Evolutionary conservation across 192 early-diverging fungal species (phyloP).

Genomic region (Linnemannia exigua): DNA sequence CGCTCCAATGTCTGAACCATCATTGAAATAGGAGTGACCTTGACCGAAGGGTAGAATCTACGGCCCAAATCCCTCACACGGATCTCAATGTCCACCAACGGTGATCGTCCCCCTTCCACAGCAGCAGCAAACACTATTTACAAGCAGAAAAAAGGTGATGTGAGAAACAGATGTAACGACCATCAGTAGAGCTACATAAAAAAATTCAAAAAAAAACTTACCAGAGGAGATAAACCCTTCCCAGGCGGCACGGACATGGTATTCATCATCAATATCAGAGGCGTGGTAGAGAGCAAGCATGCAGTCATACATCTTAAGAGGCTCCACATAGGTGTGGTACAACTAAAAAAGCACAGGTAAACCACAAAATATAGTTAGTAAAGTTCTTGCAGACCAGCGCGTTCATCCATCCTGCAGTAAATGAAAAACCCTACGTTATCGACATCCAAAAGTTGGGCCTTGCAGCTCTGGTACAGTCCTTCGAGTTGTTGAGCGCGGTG

Average conservation of each 20-base stretch:
- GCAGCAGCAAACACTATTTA: conserved; percentile 34
- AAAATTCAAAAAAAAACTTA: neutral
- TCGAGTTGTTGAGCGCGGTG: conserved; percentile 34
- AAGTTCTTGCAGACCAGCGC: neutral
- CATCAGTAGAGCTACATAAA: neutral
- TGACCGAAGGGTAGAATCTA: conserved; percentile 51
- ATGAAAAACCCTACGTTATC: conserved; percentile 20
- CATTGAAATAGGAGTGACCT: conserved; percentile 36
- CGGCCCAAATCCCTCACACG: conserved; percentile 48
- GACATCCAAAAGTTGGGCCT: conserved; percentile 30
- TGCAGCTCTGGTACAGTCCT: conserved; percentile 26
- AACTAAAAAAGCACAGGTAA: neutral
- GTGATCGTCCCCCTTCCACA: conserved; percentile 28
- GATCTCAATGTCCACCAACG: conserved; percentile 48
- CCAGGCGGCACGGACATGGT: conserved; percentile 49
- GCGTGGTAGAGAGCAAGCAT: conserved; percentile 55
- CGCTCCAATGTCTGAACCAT: conserved; percentile 52
- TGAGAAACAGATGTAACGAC: neutral
- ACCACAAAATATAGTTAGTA: neutral
- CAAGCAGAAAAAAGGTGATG: neutral
- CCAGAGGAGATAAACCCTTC: conserved; percentile 47
- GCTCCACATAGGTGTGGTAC: conserved; percentile 41
- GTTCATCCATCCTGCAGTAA: neutral
- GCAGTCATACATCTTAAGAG: conserved; percentile 50
- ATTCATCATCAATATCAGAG: conserved; percentile 53